A percentile compares a stretch with the other conserved stretches of the same genome.
These are phyloP conservation scores for Schizosaccharomyces octosporus DNA, from an alignment of 805 yeast genomes.

Conservation along the genomic window DNA sequence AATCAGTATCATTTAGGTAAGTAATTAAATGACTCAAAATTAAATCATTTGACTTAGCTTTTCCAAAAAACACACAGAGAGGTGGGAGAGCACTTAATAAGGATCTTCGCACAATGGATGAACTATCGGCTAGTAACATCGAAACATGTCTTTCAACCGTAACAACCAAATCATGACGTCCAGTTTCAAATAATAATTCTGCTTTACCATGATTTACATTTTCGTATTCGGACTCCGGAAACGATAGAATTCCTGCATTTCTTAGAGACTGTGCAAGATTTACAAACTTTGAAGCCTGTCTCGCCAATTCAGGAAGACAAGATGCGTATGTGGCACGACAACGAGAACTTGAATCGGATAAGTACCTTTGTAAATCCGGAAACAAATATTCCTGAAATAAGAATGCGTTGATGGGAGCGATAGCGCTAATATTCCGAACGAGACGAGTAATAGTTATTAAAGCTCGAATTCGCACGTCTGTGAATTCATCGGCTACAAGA, in stretches of 20 bases:
- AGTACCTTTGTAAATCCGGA: conserved; percentile 34
- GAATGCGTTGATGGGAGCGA: conserved; percentile 51
- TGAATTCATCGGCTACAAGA: conserved; percentile 43
- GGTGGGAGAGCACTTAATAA: conserved; percentile 49
- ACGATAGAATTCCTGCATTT: neutral
- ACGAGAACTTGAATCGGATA: conserved; percentile 19
- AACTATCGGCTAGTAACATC: conserved; percentile 42
- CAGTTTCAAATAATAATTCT: conserved; percentile 13
- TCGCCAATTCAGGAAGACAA: conserved; percentile 49
- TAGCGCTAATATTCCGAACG: conserved; percentile 31
- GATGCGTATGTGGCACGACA: conserved; percentile 47
- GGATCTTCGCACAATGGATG: conserved; percentile 40
- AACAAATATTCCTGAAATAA: conserved; percentile 62
- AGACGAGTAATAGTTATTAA: conserved; percentile 43
- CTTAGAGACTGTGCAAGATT: conserved; percentile 23
- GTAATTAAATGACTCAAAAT: conserved; percentile 78
- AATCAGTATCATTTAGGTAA: conserved; percentile 56
- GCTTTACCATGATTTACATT: conserved; percentile 10
- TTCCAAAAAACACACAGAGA: conserved; percentile 59
- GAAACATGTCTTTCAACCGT: conserved; percentile 45
- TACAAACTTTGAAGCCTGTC: conserved; percentile 35
- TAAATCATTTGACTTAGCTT: conserved; percentile 68
- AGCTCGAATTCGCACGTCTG: conserved; percentile 43
- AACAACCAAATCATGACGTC: conserved; percentile 9
- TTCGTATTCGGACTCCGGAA: neutral